Conservation (phyloP, 768 basidiomycete species). For the Macrolepiota albuminosa region DNA sequence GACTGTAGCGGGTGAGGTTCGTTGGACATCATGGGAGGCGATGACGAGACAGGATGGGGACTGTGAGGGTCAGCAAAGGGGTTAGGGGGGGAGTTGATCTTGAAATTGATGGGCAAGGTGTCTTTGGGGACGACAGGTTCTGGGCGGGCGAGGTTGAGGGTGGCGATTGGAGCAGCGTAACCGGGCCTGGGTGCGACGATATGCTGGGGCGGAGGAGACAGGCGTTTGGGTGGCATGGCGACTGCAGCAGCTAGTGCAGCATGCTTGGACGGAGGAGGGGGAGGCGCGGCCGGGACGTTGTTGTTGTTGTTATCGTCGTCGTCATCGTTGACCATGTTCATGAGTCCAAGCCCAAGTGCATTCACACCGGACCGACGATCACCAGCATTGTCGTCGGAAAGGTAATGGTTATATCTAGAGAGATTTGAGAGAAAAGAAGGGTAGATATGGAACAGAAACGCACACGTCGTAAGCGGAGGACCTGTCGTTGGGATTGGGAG, state of each 20-base stretch:
- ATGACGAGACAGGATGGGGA: slow-evolving; percentile 18
- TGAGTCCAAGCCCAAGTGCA: slow-evolving; percentile 45
- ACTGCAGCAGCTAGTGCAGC: not conserved
- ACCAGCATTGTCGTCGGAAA: slow-evolving; percentile 24
- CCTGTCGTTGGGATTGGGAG: slow-evolving; percentile 49
- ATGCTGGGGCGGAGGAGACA: slow-evolving; percentile 25
- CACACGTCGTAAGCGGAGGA: slow-evolving; percentile 68
- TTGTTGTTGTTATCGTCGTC: slow-evolving; percentile 39
- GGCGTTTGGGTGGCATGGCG: slow-evolving; percentile 10
- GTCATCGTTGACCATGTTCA: slow-evolving; percentile 42
- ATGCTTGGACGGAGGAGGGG: slow-evolving; percentile 11
- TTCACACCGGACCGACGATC: slow-evolving; percentile 51
- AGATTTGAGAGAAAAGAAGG: slow-evolving; percentile 6
- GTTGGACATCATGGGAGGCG: slow-evolving; percentile 37
- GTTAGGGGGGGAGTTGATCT: slow-evolving; percentile 1
- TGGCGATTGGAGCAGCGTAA: slow-evolving; percentile 66
- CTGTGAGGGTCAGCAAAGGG: slow-evolving; percentile 3
- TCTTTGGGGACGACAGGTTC: slow-evolving; percentile 29
- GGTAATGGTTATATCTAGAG: slow-evolving; percentile 60
- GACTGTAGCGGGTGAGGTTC: slow-evolving; percentile 72
- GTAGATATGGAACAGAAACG: slow-evolving; percentile 22
- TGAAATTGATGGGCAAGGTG: slow-evolving; percentile 14
- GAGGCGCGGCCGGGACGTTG: slow-evolving; percentile 22
- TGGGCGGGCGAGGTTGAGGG: slow-evolving; percentile 53
- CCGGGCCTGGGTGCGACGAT: slow-evolving; percentile 72